Conservation (phyloP, 345 rosid genomes). For the Lepidium sativum region DNA sequence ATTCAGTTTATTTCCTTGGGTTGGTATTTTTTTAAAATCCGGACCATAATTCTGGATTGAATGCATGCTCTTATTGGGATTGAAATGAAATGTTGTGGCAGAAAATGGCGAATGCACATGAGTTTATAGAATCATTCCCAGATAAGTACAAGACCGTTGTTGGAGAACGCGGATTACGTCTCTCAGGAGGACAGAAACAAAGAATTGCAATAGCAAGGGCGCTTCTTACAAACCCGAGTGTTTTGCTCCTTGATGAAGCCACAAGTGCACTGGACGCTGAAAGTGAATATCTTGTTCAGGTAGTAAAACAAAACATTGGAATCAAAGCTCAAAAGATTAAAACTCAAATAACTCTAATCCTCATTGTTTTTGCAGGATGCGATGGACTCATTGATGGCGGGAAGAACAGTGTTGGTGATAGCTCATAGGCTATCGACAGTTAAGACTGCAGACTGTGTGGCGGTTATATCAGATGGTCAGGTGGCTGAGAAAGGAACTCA, state of each 20-base stretch:
- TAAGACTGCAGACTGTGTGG: constrained; percentile 74
- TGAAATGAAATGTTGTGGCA: constrained; percentile 16
- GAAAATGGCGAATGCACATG: constrained; percentile 98
- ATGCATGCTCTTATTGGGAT: background rate
- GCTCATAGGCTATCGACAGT: constrained; percentile 93
- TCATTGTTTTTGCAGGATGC: constrained; percentile 56
- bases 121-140: constrained; percentile 68
- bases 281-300: constrained; percentile 94
- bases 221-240: constrained; percentile 74
- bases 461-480: constrained; percentile 78
- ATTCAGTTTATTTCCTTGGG: too few relatives aligned
- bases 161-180: constrained; percentile 89
- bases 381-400: constrained; percentile 88
- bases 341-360: background rate
- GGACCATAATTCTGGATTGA: background rate
- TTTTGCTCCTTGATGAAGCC: constrained; percentile 86
- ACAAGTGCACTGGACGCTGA: constrained; percentile 97
- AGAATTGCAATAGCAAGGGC: constrained; percentile 93
- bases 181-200: constrained; percentile 95
- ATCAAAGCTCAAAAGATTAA: background rate
- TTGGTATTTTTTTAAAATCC: background rate
- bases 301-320: constrained; percentile 9
- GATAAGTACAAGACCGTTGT: constrained; percentile 70
- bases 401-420: constrained; percentile 91
- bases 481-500: constrained; percentile 59